Conservation (phyloP, 1,284 basidiomycete species). For the Lentinula novae-zelandiae region DNA sequence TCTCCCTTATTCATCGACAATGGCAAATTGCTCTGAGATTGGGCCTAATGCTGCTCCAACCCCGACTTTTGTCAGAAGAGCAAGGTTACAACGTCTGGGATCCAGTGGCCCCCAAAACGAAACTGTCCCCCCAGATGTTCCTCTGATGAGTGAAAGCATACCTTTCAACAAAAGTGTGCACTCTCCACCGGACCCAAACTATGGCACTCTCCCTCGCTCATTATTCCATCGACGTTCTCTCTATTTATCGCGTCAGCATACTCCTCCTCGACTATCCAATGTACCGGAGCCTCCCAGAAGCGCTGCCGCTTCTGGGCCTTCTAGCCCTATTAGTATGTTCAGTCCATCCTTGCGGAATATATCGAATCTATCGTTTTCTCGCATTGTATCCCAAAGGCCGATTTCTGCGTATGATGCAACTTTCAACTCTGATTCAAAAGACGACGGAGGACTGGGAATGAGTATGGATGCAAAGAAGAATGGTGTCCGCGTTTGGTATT, state of each 20-base stretch:
- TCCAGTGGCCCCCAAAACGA: constrained; percentile 18
- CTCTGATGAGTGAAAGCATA: neutral
- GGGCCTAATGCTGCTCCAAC: constrained; percentile 4
- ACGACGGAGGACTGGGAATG: constrained; percentile 24
- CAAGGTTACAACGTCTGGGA: constrained; percentile 49
- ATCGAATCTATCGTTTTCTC: constrained; percentile 37
- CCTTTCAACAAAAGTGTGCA: neutral
- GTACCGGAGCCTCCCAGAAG: constrained; percentile 24
- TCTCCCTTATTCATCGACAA: neutral
- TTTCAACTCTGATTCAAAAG: constrained; percentile 26
- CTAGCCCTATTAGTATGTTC: constrained; percentile 19
- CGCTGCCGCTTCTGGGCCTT: constrained; percentile 33
- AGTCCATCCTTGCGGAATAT: constrained; percentile 31
- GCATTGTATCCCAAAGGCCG: constrained; percentile 45
- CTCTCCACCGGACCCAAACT: neutral
- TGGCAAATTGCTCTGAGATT: neutral
- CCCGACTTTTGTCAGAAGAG: constrained; percentile 45
- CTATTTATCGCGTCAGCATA: constrained; percentile 20
- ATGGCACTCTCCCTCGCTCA: constrained; percentile 11
- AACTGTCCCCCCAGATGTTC: neutral
- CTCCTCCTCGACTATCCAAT: constrained; percentile 9
- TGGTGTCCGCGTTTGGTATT: constrained; percentile 90
- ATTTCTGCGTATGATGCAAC: constrained; percentile 74
- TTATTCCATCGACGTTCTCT: neutral
- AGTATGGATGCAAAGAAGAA: constrained; percentile 71